These are phyloP conservation scores for Moesziomyces antarcticus DNA, from an alignment of 1,284 basidiomycete species.

Conservation along the genomic window DNA sequence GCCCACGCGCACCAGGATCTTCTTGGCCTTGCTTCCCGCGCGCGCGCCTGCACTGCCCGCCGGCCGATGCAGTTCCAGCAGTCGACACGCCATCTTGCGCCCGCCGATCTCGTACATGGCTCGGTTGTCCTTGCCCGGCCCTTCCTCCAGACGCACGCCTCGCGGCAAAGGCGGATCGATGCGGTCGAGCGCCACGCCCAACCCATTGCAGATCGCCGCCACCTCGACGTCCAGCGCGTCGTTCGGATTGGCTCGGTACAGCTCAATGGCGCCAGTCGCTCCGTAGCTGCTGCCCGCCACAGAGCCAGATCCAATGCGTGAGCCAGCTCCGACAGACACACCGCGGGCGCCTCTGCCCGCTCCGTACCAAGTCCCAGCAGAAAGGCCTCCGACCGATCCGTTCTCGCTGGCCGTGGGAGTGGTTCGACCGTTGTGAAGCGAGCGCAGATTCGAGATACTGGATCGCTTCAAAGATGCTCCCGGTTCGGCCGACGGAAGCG, in stretches of 20 bases:
- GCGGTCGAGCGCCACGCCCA: conserved; percentile 79
- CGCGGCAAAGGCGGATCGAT: conserved; percentile 78
- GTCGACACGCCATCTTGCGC: conserved; percentile 78
- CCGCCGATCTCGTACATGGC: conserved; percentile 79
- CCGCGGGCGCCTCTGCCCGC: conserved; percentile 20
- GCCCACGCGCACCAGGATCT: conserved; percentile 63
- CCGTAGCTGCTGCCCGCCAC: conserved; percentile 43
- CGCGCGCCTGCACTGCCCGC: conserved; percentile 47
- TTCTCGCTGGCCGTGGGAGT: conserved; percentile 55
- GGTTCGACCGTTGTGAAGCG: conserved; percentile 39
- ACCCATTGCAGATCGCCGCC: conserved; percentile 78
- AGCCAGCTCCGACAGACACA: conserved; percentile 20
- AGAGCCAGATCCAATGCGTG: conserved; percentile 27
- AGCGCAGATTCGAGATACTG: conserved; percentile 52
- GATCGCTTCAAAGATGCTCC: conserved; percentile 36
- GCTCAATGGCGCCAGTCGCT: conserved; percentile 33
- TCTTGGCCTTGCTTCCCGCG: conserved; percentile 53
- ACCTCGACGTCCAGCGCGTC: conserved; percentile 86
- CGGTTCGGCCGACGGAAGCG: conserved; percentile 52
- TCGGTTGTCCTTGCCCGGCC: conserved; percentile 80
- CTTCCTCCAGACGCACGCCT: conserved; percentile 71
- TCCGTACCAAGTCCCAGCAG: conserved; percentile 41
- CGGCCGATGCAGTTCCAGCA: conserved; percentile 75
- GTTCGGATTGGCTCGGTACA: conserved; percentile 78
- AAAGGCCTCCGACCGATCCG: conserved; percentile 45